A percentile compares a stretch with the other conserved stretches of the same genome.
These are phyloP conservation scores for Mentha longifolia DNA, from an alignment of 257 asterid genomes.

Conservation along the genomic window DNA sequence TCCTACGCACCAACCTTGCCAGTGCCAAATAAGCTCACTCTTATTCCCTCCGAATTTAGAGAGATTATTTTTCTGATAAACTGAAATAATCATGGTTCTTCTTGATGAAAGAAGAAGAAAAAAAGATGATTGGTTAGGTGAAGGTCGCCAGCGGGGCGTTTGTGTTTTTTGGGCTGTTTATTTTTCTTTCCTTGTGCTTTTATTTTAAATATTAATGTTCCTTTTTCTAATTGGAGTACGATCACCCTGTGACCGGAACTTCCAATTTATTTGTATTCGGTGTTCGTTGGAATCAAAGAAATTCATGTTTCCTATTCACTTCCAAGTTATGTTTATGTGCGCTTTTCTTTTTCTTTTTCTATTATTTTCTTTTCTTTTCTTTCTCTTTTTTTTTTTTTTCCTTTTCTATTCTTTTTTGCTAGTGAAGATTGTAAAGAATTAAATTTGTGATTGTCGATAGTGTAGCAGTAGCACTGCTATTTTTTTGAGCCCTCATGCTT, in stretches of 20 bases:
- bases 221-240: neutral
- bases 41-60: no score
- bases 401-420: no score
- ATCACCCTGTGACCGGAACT: neutral
- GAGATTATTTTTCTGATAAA: neutral
- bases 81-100: neutral
- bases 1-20: constrained; percentile 23
- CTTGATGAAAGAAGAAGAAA: neutral
- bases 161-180: neutral
- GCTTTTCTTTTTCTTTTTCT: no score
- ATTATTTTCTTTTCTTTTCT: no score
- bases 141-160: no score
- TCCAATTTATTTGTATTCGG: neutral
- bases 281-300: neutral
- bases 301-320: no score
- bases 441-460: no score
- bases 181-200: neutral
- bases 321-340: neutral
- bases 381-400: no score
- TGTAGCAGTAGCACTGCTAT: no score
- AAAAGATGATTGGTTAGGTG: neutral
- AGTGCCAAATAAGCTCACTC: constrained; percentile 18
- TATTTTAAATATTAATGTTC: neutral
- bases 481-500: no score
- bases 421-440: no score